Evolutionary conservation across 225 moss, liverwort and hornwort species (phyloP).

Genomic region (Polytrichum formosum): DNA sequence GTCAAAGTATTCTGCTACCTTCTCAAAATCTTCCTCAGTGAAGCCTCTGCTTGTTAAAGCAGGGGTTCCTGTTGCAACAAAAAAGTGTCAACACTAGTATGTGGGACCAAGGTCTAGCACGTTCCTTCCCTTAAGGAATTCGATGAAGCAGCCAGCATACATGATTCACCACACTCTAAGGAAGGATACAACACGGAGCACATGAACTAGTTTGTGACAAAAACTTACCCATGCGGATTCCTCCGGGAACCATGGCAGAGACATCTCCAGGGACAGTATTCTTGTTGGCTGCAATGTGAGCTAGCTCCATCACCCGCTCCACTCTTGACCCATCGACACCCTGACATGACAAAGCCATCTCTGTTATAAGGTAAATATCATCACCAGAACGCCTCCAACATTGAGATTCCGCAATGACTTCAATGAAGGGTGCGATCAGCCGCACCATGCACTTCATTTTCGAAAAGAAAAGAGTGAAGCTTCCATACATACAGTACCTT

Average conservation of each 20-base stretch:
- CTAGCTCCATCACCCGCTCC: conserved; percentile 89
- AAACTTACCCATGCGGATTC: conserved; percentile 75
- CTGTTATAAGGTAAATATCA: neutral
- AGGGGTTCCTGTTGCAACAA: conserved; percentile 66
- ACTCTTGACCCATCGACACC: conserved; percentile 99
- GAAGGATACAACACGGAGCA: no score
- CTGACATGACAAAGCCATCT: conserved; percentile 26
- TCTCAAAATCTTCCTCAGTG: conserved; percentile 90
- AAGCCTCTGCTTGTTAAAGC: conserved; percentile 97
- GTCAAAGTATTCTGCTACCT: conserved; percentile 87
- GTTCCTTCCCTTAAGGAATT: no score
- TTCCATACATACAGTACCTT: conserved; percentile 37
- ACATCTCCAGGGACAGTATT: conserved; percentile 97
- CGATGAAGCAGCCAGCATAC: no score
- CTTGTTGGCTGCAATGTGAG: conserved; percentile 96
- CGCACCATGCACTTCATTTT: no score
- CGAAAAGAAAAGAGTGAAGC: no score
- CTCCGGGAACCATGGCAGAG: conserved; percentile 93
- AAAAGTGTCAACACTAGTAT: neutral
- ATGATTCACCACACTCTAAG: no score
- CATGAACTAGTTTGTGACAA: no score
- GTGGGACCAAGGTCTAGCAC: no score
- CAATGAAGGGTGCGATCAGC: no score
- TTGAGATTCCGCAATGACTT: no score
- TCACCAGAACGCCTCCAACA: no score